Evolutionary conservation across 331 rosid species (phyloP).

Genomic region (Quercus phellos): DNA sequence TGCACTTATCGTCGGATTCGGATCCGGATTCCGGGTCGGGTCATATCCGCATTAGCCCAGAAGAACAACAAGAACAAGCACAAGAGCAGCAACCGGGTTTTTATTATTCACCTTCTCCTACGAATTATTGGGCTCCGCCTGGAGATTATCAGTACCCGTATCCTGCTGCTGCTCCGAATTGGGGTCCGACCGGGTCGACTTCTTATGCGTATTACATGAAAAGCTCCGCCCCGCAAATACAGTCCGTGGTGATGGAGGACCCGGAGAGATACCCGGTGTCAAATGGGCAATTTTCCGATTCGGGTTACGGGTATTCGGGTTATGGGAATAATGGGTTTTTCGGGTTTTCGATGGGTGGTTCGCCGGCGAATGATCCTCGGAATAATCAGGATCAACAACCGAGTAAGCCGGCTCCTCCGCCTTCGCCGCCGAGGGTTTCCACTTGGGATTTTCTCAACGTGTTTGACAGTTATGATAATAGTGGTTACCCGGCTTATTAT

Average conservation of each 20-base stretch:
- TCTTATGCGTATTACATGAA: slow-evolving; percentile 57
- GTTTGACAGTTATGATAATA: slow-evolving; percentile 50
- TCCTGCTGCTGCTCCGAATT: slow-evolving; percentile 19
- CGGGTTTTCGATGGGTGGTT: slow-evolving; percentile 53
- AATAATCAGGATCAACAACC: slow-evolving; percentile 27
- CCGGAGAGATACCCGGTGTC: slow-evolving; percentile 43
- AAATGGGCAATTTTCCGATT: slow-evolving; percentile 41
- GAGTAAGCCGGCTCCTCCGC: slow-evolving; percentile 49
- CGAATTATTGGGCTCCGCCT: neutral
- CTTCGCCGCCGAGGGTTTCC: slow-evolving; percentile 79
- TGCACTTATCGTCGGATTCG: slow-evolving; percentile 65
- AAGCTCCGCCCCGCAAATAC: slow-evolving; percentile 49
- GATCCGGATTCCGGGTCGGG: slow-evolving; percentile 59
- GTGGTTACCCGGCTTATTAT: slow-evolving; percentile 44
- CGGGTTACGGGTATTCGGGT: slow-evolving; percentile 36
- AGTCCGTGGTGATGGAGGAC: slow-evolving; percentile 46
- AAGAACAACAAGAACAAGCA: neutral
- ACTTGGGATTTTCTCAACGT: slow-evolving; percentile 83
- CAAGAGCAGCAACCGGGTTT: too few species aligned
- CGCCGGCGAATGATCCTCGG: slow-evolving; percentile 27
- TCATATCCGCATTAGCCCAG: slow-evolving; percentile 60
- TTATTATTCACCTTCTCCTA: too few species aligned
- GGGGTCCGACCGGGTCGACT: slow-evolving; percentile 34
- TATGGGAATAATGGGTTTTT: slow-evolving; percentile 44
- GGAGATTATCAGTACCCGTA: slow-evolving; percentile 23